These are phyloP conservation scores for Cutaneotrichosporon sp. DNA, from an alignment of 1,284 basidiomycete species.

Conservation along the genomic window DNA sequence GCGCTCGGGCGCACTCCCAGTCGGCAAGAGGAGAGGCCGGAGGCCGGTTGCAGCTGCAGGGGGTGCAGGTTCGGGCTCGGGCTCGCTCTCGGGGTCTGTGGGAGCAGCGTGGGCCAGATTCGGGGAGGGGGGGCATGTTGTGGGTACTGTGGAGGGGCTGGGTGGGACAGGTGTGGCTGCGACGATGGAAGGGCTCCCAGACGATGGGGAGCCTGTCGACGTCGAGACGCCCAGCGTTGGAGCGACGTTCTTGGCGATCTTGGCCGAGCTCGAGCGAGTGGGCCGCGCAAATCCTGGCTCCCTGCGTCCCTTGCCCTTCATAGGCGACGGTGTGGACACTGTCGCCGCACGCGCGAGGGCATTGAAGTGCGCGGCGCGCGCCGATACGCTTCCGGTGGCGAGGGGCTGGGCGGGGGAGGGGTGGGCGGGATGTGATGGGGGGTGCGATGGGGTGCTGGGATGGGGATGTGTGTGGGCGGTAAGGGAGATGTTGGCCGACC, in stretches of 20 bases:
- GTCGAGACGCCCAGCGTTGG: background rate
- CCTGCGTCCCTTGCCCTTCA: background rate
- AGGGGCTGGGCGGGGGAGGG: background rate
- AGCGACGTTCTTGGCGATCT: background rate
- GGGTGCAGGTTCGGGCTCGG: background rate
- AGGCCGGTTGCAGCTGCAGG: background rate
- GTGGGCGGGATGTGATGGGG: background rate
- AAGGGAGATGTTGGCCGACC: background rate
- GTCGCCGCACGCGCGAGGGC: slow-evolving; percentile 1
- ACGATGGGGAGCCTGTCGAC: background rate
- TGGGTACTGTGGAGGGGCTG: background rate
- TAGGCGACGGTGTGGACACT: background rate
- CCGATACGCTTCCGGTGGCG: background rate
- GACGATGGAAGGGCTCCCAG: background rate
- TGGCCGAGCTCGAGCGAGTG: background rate
- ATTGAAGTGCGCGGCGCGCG: slow-evolving; percentile 3
- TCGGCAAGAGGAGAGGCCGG: background rate
- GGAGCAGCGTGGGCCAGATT: background rate
- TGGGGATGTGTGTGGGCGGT: too few relatives aligned
- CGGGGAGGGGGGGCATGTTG: background rate
- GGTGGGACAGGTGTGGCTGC: background rate
- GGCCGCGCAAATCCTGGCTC: slow-evolving; percentile 2
- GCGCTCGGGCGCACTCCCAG: background rate
- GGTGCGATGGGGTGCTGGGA: background rate
- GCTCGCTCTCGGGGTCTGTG: background rate